These are phyloP conservation scores for Schwanniomyces pseudopolymorphus DNA, from an alignment of 805 yeast genomes.

Conservation along the genomic window DNA sequence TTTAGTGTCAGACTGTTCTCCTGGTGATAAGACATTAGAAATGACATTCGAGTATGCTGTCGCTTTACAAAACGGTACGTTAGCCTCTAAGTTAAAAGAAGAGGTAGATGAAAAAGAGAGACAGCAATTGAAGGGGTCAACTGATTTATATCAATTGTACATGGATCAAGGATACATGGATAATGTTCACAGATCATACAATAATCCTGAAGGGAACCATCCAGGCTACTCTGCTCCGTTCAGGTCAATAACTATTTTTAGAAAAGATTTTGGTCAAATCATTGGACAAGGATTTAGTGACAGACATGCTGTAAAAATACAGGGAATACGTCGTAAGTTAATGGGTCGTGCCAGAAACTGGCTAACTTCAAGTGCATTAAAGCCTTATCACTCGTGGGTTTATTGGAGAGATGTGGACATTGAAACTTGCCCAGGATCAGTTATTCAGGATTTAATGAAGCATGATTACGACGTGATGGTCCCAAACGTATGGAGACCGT, in stretches of 20 bases:
- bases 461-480: conserved; percentile 68
- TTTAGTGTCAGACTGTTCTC: conserved; percentile 76
- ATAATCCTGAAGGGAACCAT: conserved; percentile 59
- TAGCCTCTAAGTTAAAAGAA: conserved; percentile 47
- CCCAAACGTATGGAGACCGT: conserved; percentile 95
- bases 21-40: conserved; percentile 64
- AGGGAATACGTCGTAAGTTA: conserved; percentile 77
- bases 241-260: conserved; percentile 75
- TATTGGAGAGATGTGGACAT: conserved; percentile 89
- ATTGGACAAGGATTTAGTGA: conserved; percentile 86
- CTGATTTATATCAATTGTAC: conserved; percentile 64
- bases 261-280: conserved; percentile 79
- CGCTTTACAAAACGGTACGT: conserved; percentile 69
- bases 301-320: conserved; percentile 81
- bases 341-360: conserved; percentile 90
- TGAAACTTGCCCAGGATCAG: conserved; percentile 77
- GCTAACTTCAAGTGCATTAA: conserved; percentile 70
- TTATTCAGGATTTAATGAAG: conserved; percentile 72
- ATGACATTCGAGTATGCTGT: conserved; percentile 63
- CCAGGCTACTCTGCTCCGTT: conserved; percentile 64
- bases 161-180: conserved; percentile 66
- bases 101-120: conserved; percentile 35
- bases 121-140: conserved; percentile 49
- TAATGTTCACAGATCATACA: conserved; percentile 56
- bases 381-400: conserved; percentile 88